phyloP scores from a whole-genome alignment of 2,329 filamentous ascomycete genomes.

The Diaporthe destruens region DNA sequence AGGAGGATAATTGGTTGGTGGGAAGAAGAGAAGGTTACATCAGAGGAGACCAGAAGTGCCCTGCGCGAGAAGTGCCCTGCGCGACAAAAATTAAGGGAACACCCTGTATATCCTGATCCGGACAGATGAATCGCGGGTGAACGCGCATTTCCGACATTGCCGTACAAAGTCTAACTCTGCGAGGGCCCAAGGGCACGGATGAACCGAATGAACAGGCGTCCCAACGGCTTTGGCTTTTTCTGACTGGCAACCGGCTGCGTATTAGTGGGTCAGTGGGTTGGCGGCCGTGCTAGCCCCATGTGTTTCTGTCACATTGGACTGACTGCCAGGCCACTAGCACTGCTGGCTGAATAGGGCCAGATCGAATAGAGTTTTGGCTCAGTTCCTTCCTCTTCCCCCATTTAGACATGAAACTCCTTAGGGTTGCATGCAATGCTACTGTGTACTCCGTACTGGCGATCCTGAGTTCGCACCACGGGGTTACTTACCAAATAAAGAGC shows the following conservation, averaged over 20 bases:
- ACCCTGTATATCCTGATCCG: neutral
- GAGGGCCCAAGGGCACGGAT: constrained; percentile 11
- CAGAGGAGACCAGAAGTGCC: no score
- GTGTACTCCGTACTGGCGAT: neutral
- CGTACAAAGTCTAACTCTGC: constrained; percentile 8
- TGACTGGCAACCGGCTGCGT: constrained; percentile 1
- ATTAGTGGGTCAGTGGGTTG: neutral
- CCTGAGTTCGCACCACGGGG: neutral
- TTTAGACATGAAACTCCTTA: constrained; percentile 13
- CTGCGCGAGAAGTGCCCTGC: no score
- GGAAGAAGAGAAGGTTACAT: no score
- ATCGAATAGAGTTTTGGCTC: constrained; percentile 5
- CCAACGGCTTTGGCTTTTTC: neutral
- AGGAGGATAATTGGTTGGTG: no score
- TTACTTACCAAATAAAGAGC: neutral
- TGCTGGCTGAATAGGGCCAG: neutral
- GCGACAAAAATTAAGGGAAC: no score
- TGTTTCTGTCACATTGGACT: constrained; percentile 11
- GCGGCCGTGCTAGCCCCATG: neutral
- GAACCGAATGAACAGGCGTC: neutral
- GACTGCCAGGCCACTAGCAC: neutral
- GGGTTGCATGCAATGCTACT: neutral
- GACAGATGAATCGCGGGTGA: neutral
- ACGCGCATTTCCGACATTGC: neutral
- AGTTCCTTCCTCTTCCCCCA: neutral